Evolutionary conservation across 495 filamentous ascomycete genomes (phyloP), one percentile per base, ranked within the genome.

Genomic region (Darksidea phi): DNA sequence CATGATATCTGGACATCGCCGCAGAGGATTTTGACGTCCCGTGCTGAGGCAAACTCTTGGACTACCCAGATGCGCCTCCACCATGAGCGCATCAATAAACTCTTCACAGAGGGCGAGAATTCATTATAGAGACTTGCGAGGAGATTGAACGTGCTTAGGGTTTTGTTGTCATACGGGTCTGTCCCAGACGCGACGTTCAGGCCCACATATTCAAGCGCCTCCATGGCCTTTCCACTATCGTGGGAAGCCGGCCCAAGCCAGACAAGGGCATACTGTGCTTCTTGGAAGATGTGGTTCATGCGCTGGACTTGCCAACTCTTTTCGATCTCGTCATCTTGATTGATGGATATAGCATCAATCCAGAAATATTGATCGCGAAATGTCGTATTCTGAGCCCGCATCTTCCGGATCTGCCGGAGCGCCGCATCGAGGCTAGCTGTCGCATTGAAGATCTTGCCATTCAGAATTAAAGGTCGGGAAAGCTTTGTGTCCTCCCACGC

Each of bases 281-380:
- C 15, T 43, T 43, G 15, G 41, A 43, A 43, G 41, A 43, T 43
- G 41, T 43, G 41, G 18, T 43, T 43, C 41, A 43, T 43, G 41
- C 41, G 41, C 18, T 43, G 41, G 18, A 43, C 41, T 20, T 43
- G 41, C 41, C 41, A 43, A 13, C 41, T 43, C 18, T 43, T 43
- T 13, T 43, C 41, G 41, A 43, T 43, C 18, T 43, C 41, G 41
- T 43, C 41, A 3, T 20, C 18, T 43, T 43, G 41, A 43, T 43
- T 43, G 13, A 43, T 43, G 13, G 15, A 43, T 6, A 43, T 4
- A 3, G 41, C 41, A 43, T 43, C 41, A 13, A 43, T 20, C 41
- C 41, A 43, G 41, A 43, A 43, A 15, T 43, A 43, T 13, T 43
- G 15, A 3, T 43, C 41, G 41, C 41, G 13, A 15, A 43, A 43